Base-by-base conservation (phyloP, 1,284 basidiomycete genomes). In the Sanghuangporus sanghuang region DNA sequence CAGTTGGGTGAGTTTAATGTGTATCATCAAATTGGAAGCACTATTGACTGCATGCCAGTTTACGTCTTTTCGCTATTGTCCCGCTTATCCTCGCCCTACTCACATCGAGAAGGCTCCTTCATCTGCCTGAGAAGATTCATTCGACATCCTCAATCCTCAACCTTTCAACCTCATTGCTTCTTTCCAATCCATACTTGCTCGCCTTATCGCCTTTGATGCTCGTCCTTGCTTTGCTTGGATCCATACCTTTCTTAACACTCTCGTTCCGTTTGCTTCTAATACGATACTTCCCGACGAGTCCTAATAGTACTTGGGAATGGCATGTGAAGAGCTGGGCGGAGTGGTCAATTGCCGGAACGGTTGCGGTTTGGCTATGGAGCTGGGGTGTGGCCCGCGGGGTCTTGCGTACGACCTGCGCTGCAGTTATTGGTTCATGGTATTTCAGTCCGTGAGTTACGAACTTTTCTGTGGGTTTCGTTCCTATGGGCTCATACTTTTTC, bases 341-440 rank as follows among this genome's bases (percentile, higher is more conserved):
- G 59, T 93, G 90, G 89, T 84, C 91, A 0, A 92, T 95, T 21
- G 81, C 83, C 50, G 80, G 82, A 2, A 84, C 89, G 0, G 77
- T 89, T 1, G 78, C 78, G 0, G 79, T 92, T 0, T 96, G 94
- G 92, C 74, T 95, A 1, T 98, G 95, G 95, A 91, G 85, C 9
- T 96, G 94, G 92, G 91, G 87, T 16, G 87, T 97, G 2, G 85
- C 92, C 14, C 81, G 95, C 38, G 95, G 95, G 0, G 73, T 94
- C 0, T 77, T 95, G 59, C 80, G 93, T 5, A 92, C 91, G 48
- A 86, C 88, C 0, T 87, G 89, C 54, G 88, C 93, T 0, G 90
- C 87, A 32, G 92, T 95, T 1, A 85, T 98, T 44, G 95, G 93
- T 0, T 87, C 90, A 48, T 98, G 95, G 94, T 97, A 96, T 73